Percentiles rank a stretch among this genome's conserved stretches.
Conservation (phyloP, 2,329 filamentous ascomycete genomes). For the Colletotrichum sojae region DNA sequence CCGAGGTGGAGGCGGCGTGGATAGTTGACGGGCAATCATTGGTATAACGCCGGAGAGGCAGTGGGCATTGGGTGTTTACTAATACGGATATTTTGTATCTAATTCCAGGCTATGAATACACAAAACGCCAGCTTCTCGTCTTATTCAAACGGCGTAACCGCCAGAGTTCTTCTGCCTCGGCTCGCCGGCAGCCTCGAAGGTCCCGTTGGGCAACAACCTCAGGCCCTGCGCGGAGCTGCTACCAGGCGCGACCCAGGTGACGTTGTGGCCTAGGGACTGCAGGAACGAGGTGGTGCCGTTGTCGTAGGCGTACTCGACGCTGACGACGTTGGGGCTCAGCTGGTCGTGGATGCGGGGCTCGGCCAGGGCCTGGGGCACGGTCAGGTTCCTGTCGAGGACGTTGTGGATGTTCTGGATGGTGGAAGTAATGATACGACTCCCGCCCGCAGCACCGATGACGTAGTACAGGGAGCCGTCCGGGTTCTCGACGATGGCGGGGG, state of each 20-base stretch:
- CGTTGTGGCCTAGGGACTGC: slow-evolving; percentile 76
- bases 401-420: slow-evolving; percentile 85
- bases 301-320: slow-evolving; percentile 81
- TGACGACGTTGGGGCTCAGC: slow-evolving; percentile 76
- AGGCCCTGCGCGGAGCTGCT: slow-evolving; percentile 82
- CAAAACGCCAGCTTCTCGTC: no score
- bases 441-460: slow-evolving; percentile 83
- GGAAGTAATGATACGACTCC: slow-evolving; percentile 86
- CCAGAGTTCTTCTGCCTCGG: slow-evolving; percentile 84
- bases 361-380: slow-evolving; percentile 73
- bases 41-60: no score
- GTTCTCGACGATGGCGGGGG: slow-evolving; percentile 82
- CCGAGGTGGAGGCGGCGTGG: no score
- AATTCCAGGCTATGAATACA: no score
- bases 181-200: slow-evolving; percentile 86
- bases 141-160: slow-evolving; percentile 66
- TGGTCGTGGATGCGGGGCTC: slow-evolving; percentile 86
- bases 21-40: no score
- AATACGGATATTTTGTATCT: no score
- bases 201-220: slow-evolving; percentile 71
- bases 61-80: no score
- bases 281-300: slow-evolving; percentile 78
- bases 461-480: slow-evolving; percentile 78
- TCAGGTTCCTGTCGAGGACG: slow-evolving; percentile 77
- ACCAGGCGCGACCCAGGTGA: slow-evolving; percentile 77